Conservation (phyloP, 495 filamentous ascomycete species). For the Neurospora sp. region DNA sequence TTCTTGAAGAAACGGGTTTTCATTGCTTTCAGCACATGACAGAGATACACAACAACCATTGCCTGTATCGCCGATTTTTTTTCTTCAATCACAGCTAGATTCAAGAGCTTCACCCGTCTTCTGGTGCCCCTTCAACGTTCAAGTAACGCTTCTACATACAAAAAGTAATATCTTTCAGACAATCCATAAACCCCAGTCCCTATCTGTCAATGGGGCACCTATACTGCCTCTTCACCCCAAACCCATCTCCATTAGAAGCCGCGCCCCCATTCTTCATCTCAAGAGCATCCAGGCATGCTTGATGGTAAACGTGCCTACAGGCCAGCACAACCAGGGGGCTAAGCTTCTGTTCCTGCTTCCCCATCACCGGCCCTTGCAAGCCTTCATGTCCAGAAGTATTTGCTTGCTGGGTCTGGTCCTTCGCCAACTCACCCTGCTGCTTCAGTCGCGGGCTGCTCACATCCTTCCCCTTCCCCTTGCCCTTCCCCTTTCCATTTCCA, state of each 20-base stretch:
- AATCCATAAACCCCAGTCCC: not conserved
- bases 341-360: slow-evolving; percentile 21
- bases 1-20: not conserved
- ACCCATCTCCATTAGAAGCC: slow-evolving; percentile 18
- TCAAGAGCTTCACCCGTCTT: not conserved
- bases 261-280: slow-evolving; percentile 31
- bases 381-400: slow-evolving; percentile 7
- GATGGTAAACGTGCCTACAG: slow-evolving; percentile 55
- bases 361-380: not conserved
- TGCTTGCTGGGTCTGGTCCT: not conserved
- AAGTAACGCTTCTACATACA: slow-evolving; percentile 3
- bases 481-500: slow-evolving; percentile 19
- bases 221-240: slow-evolving; percentile 36
- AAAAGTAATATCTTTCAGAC: not conserved
- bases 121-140: not conserved
- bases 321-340: slow-evolving; percentile 48
- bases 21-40: not conserved
- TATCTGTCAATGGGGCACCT: slow-evolving; percentile 47
- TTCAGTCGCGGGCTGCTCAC: slow-evolving; percentile 8
- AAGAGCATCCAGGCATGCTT: slow-evolving; percentile 47
- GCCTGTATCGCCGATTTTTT: not conserved
- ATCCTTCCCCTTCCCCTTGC: slow-evolving; percentile 25
- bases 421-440: slow-evolving; percentile 5
- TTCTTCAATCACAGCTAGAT: not conserved
- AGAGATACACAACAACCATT: not conserved